phyloP scores from a whole-genome alignment of 2,329 filamentous ascomycete species.

The Paraconiothyrium brasiliense region DNA sequence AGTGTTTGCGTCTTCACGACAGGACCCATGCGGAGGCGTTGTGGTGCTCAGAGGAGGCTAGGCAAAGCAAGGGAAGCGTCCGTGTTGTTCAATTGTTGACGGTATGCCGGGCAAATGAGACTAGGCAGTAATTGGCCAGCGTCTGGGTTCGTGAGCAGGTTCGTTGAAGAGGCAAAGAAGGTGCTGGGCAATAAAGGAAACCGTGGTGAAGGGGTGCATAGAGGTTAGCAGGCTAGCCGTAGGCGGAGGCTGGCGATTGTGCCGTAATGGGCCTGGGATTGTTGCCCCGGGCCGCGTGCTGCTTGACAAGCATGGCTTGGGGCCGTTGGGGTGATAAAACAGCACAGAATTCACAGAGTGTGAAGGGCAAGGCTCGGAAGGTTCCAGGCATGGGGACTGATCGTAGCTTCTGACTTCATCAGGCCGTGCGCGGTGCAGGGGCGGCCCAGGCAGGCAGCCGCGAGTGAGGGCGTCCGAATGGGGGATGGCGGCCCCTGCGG shows the following conservation, averaged over 20 bases:
- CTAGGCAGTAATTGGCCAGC: constrained; percentile 38
- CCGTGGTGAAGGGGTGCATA: constrained; percentile 16
- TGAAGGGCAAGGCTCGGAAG: constrained; percentile 48
- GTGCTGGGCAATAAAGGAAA: constrained; percentile 29
- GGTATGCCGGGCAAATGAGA: constrained; percentile 40
- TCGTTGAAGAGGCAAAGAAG: constrained; percentile 14
- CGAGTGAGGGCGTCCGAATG: constrained; percentile 21
- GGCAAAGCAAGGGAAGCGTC: constrained; percentile 44
- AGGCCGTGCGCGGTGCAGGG: constrained; percentile 36
- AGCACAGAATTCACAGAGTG: constrained; percentile 52
- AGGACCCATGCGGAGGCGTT: constrained; percentile 27
- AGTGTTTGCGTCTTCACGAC: constrained; percentile 28
- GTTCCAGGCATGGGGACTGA: constrained; percentile 52
- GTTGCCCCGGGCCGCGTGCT: constrained; percentile 39
- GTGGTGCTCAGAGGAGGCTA: constrained; percentile 20
- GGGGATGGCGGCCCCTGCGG: constrained; percentile 19
- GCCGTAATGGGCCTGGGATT: constrained; percentile 23
- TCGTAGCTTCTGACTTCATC: constrained; percentile 51
- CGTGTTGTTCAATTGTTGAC: constrained; percentile 32
- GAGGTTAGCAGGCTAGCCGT: constrained; percentile 14
- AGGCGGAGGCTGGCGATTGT: constrained; percentile 15
- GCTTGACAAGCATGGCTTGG: constrained; percentile 48
- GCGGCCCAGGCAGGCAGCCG: constrained; percentile 25
- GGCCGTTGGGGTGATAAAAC: constrained; percentile 52
- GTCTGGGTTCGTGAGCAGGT: constrained; percentile 16